Evolutionary conservation across 495 filamentous ascomycete species (phyloP).

Genomic region (Parachaetomium inaequale): DNA sequence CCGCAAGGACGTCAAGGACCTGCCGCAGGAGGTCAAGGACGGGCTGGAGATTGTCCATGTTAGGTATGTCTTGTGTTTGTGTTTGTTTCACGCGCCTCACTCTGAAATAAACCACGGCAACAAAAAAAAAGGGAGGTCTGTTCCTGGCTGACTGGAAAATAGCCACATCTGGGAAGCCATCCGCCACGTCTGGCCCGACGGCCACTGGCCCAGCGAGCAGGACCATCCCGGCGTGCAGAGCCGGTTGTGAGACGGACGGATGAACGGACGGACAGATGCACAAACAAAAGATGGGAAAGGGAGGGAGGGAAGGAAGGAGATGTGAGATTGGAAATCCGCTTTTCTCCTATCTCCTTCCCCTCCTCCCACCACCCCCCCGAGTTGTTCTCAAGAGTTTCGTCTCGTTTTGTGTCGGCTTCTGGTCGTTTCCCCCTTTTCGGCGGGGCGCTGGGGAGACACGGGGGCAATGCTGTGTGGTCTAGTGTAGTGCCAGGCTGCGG

Average conservation of each 20-base stretch:
- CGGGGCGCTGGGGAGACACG: too few relatives aligned
- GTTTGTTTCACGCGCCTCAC: not conserved
- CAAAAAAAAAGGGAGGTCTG: not conserved
- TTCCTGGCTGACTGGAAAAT: not conserved
- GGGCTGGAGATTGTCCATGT: conserved; percentile 88
- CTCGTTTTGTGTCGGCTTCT: too few relatives aligned
- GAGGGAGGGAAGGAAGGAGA: not conserved
- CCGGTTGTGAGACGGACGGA: conserved; percentile 23
- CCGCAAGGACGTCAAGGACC: conserved; percentile 87
- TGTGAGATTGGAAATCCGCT: too few relatives aligned
- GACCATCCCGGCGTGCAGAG: conserved; percentile 40
- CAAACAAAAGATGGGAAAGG: too few relatives aligned
- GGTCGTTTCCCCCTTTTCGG: too few relatives aligned
- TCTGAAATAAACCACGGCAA: not conserved
- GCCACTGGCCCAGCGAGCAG: conserved; percentile 70
- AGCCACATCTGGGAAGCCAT: conserved; percentile 91
- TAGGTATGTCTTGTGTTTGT: conserved; percentile 51
- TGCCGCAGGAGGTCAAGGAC: conserved; percentile 84
- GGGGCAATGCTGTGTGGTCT: too few relatives aligned
- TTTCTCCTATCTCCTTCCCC: too few relatives aligned
- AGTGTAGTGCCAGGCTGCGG: not conserved
- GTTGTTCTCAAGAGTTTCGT: too few relatives aligned
- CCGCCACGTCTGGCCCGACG: conserved; percentile 77
- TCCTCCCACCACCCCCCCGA: too few relatives aligned
- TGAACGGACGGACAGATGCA: not conserved